phyloP scores from a whole-genome alignment of 192 early-diverging fungal genomes.

The Coemansia sp. region DNA sequence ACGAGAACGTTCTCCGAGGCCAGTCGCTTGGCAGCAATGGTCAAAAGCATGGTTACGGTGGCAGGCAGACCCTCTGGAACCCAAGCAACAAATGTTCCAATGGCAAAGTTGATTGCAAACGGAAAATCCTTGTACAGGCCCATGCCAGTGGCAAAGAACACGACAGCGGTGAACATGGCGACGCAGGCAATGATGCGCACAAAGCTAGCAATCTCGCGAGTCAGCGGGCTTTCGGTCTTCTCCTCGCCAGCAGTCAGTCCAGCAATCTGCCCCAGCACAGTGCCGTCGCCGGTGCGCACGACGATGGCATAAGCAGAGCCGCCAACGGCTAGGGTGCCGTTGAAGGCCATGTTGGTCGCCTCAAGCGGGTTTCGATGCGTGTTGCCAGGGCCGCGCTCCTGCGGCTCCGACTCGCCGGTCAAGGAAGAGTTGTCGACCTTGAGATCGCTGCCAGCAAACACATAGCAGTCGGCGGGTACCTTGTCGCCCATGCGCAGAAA shows the following conservation, averaged over 20 bases:
- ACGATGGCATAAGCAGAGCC: constrained; percentile 94
- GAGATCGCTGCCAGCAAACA: constrained; percentile 79
- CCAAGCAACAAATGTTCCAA: constrained; percentile 86
- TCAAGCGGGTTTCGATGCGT: constrained; percentile 82
- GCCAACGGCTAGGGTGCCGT: constrained; percentile 79
- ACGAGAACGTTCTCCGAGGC: constrained; percentile 86
- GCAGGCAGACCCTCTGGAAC: constrained; percentile 94
- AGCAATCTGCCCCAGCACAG: constrained; percentile 96
- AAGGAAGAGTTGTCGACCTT: constrained; percentile 98
- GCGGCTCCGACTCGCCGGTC: constrained; percentile 95
- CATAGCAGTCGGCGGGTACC: constrained; percentile 85
- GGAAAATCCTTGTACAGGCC: constrained; percentile 63
- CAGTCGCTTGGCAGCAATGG: constrained; percentile 96
- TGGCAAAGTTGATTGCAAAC: constrained; percentile 85
- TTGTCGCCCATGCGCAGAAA: constrained; percentile 93
- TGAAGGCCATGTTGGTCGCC: constrained; percentile 90
- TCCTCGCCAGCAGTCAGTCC: constrained; percentile 79
- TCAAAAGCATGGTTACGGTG: constrained; percentile 91
- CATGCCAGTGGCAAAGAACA: constrained; percentile 84
- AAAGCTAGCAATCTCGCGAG: constrained; percentile 75
- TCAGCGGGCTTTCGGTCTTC: constrained; percentile 72
- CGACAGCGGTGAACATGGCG: constrained; percentile 70
- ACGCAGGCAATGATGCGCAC: constrained; percentile 85
- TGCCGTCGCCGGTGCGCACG: constrained; percentile 88
- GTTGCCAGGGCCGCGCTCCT: constrained; percentile 72